These are phyloP conservation scores for Gremmenia infestans DNA, from an alignment of 2,329 filamentous ascomycete genomes.

Conservation along the genomic window DNA sequence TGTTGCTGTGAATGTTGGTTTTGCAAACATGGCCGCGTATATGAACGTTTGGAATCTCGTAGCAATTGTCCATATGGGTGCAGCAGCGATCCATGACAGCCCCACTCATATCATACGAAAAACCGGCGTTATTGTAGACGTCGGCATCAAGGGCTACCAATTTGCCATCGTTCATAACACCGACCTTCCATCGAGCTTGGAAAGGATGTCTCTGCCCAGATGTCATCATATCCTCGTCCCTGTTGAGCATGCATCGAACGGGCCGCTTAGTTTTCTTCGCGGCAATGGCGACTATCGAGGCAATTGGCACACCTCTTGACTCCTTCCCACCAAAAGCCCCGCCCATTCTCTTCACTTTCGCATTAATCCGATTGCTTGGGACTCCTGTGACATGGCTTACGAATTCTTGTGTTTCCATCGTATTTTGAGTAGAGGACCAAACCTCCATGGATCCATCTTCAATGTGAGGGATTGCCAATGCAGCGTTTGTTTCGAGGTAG, in stretches of 20 bases:
- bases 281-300: conserved; percentile 73
- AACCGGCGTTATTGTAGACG: conserved; percentile 91
- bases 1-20: conserved; percentile 97
- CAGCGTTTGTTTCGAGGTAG: conserved; percentile 90
- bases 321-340: conserved; percentile 97
- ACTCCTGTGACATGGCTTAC: conserved; percentile 80
- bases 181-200: conserved; percentile 87
- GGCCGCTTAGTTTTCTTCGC: conserved; percentile 79
- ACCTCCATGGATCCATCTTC: conserved; percentile 96
- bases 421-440: conserved; percentile 89
- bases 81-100: conserved; percentile 83
- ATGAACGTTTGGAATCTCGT: conserved; percentile 82
- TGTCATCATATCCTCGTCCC: conserved; percentile 91
- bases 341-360: conserved; percentile 84
- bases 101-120: conserved; percentile 63
- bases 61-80: conserved; percentile 84
- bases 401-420: conserved; percentile 82
- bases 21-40: conserved; percentile 83
- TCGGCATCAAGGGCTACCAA: conserved; percentile 86
- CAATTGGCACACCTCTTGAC: conserved; percentile 69
- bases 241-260: conserved; percentile 91
- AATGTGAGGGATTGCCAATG: conserved; percentile 76
- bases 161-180: conserved; percentile 87
- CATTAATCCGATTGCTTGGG: conserved; percentile 79
- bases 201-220: conserved; percentile 94